These are phyloP conservation scores for Mycena galericulata DNA, from an alignment of 768 basidiomycete genomes.

Conservation along the genomic window DNA sequence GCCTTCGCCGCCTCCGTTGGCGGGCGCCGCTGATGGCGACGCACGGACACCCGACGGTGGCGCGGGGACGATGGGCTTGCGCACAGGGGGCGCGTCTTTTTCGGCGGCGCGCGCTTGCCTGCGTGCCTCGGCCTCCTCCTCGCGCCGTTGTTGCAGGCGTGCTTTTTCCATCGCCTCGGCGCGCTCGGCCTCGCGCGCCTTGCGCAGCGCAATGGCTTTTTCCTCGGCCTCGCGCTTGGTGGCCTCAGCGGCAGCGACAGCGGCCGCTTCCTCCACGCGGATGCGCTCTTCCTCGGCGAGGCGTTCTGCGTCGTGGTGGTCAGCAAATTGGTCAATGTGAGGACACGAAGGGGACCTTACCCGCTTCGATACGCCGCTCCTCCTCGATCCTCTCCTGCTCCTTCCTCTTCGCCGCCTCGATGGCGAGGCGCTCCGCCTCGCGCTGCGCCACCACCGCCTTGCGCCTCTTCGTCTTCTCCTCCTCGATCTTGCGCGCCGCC, in stretches of 20 bases:
- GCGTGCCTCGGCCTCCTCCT: conserved; percentile 76
- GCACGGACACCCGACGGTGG: conserved; percentile 40
- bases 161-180: conserved; percentile 66
- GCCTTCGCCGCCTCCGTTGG: conserved; percentile 37
- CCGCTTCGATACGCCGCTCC: conserved; percentile 60
- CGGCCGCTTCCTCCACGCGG: conserved; percentile 63
- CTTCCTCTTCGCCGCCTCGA: conserved; percentile 57
- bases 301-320: conserved; percentile 51
- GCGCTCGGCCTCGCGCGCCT: conserved; percentile 62
- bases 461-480: conserved; percentile 84
- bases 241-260: conserved; percentile 59
- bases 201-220: conserved; percentile 60
- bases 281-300: conserved; percentile 66
- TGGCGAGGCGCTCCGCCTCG: conserved; percentile 65
- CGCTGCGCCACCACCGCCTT: conserved; percentile 66
- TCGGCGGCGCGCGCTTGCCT: conserved; percentile 54
- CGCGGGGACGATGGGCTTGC: conserved; percentile 43
- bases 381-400: conserved; percentile 64
- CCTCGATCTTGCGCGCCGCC: conserved; percentile 78
- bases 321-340: neutral
- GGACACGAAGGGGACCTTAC: conserved; percentile 50
- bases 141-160: conserved; percentile 70
- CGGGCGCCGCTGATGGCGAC: conserved; percentile 30
- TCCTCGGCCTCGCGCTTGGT: conserved; percentile 75
- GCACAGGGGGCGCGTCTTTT: conserved; percentile 43